Evolutionary conservation across 495 filamentous ascomycete species (phyloP).

Genomic region (Daldinia caldariorum): DNA sequence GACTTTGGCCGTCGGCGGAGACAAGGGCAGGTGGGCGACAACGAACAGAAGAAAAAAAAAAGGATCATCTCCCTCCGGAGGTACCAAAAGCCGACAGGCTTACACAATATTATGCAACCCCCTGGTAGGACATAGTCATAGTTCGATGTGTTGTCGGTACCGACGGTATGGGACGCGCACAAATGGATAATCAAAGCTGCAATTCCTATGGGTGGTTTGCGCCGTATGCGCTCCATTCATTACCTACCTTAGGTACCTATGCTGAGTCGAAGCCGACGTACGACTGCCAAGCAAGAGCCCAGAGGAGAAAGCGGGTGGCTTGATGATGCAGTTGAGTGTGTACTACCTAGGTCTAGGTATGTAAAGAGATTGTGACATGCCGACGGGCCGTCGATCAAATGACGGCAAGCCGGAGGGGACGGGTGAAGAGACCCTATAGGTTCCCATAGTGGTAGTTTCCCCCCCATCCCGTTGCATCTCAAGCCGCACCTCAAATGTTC

Average conservation of each 20-base stretch:
- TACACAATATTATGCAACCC: constrained; percentile 21
- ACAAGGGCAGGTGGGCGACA: neutral
- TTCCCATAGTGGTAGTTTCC: neutral
- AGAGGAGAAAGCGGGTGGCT: constrained; percentile 43
- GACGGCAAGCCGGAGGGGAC: constrained; percentile 42
- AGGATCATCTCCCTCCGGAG: constrained; percentile 5
- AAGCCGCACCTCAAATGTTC: neutral
- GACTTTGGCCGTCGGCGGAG: constrained; percentile 8
- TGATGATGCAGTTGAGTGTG: constrained; percentile 21
- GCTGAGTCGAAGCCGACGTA: constrained; percentile 32
- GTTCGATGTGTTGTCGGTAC: constrained; percentile 38
- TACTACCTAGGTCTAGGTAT: too few species aligned
- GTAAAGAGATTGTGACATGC: constrained; percentile 42
- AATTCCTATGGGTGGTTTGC: constrained; percentile 25
- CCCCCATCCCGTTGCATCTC: constrained; percentile 7
- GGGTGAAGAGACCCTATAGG: constrained; percentile 17
- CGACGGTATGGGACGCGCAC: constrained; percentile 37
- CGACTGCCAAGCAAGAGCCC: constrained; percentile 30
- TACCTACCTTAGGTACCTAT: neutral
- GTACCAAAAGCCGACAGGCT: constrained; percentile 10
- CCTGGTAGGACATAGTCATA: constrained; percentile 3
- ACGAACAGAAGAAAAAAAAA: too few species aligned
- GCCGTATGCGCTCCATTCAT: constrained; percentile 1
- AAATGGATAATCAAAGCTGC: constrained; percentile 32
- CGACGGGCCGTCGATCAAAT: constrained; percentile 39